Evolutionary conservation across 2,329 filamentous ascomycete genomes (phyloP), one percentile per base, ranked within the genome.

Genomic region (Hortaea sp.): DNA sequence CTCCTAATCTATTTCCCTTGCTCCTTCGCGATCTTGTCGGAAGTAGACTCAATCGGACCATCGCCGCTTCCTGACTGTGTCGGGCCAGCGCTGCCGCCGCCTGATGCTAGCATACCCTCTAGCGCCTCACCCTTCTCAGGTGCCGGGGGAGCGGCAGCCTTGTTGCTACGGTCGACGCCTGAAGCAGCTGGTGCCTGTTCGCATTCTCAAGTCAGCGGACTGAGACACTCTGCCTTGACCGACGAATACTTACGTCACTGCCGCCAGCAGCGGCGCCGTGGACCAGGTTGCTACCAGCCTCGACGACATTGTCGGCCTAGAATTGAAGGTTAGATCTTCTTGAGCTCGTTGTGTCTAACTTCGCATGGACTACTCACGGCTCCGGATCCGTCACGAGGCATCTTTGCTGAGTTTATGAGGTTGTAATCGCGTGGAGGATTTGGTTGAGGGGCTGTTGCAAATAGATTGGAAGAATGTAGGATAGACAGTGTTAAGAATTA

Each of bases 371-470:
- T 20, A 20, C 20, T 20, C 20, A 20, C 10, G 38, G 47, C 62
- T 52, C 65, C 65, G 56, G 66, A 64, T 53, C 65, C 65, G 53
- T 67, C 59, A 52, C 65, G 66, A 56, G 66, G 66, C 66, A 69
- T 69, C 41, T 28, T 59, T 35, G 32, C 32, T 9, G 32, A 35
- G 32, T 35, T 35, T 35, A n/a, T 9, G 32, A 35, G 4, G 49
- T 46, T 49, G 45, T 45, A 37, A 4, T 50, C 59, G 20, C 48
- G 32, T 10, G 32, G 3, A 10, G 20, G 20, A 4, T 20, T 4
- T 20, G 32, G 32, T 35, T 35, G 32, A 35, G 4, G 32, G 3
- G 32, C 32, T 35, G 32, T 20, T 20, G 20, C 20, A 20, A 20
- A 4, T 20, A 20, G 20, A 20, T 20, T 20, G 20, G 20, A 20